Base-by-base conservation (phyloP, 2,329 filamentous ascomycete genomes). In the Coniochaeta hoffmannii region DNA sequence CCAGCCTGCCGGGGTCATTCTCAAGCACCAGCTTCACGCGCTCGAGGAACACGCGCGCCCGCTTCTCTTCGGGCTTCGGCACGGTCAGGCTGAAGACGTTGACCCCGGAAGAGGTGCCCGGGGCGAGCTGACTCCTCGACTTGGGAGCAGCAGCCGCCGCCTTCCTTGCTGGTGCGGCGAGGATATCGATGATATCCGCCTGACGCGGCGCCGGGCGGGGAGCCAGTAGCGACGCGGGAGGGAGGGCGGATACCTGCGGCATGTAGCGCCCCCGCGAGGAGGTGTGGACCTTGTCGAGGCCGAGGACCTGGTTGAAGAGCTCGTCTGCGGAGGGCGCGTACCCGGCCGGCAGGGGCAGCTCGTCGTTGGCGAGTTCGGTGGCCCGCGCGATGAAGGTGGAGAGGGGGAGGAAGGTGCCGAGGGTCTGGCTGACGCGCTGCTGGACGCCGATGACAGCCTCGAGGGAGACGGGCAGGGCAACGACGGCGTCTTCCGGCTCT, bases 251-350 rank as follows among this genome's bases (percentile, higher is more conserved):
- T 62, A 96, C 83, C 65, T 90, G 84, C 1, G 92, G 91, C 10
- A 82, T 68, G 80, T 96, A 80, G 74, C 77, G 60, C 75, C 91
- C 73, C 69, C 83, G 69, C 67, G 82, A 77, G 56, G 81, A 76
- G 62, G 50, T 38, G 8, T 55, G 68, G 28, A 71, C 64, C 60
- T 71, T 74, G 66, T 81, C 73, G 19, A 91, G 74, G 10, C 92
- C 93, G 8, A 99, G 80, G 14, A 97, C 79, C 64, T 93, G 85
- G 68, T 97, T 86, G 73, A 97, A 97, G 12, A 99, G 82, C 68
- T 96, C 90, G 66, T 91, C 83, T 34, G 87, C 76, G 0, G 88
- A 86, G 14, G 87, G 87, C 66, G 84, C 79, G 49, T 81, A 78
- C 58, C 76, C 76, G 57, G 83, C 78, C 5, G 85, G 81, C 28